Conservation (phyloP, 2,329 filamentous ascomycete species). For the Uncinocarpus reesii region DNA sequence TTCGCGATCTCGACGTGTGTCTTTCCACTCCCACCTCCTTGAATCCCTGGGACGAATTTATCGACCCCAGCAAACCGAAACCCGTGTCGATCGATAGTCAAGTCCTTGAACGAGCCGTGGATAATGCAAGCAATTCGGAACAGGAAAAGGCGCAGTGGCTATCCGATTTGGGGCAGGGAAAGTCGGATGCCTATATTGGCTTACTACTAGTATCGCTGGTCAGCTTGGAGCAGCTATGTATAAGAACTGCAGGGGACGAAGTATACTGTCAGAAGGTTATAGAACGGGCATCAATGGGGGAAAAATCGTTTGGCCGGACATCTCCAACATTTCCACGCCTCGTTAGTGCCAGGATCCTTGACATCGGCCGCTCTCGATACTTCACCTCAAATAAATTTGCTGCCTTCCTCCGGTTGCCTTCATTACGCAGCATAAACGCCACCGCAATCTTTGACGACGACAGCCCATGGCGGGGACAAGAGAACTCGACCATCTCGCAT, state of each 20-base stretch:
- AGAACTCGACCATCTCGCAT: not conserved
- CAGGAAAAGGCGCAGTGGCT: constrained; percentile 5
- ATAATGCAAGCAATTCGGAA: constrained; percentile 1
- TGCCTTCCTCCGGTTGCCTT: constrained; percentile 9
- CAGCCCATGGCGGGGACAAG: not conserved
- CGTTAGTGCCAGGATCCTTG: not conserved
- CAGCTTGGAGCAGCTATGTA: not conserved
- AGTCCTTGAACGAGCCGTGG: not conserved
- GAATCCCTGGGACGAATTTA: not conserved
- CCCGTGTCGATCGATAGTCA: not conserved
- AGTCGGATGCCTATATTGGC: constrained; percentile 8
- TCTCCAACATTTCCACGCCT: not conserved
- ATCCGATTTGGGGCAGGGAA: not conserved
- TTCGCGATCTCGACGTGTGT: constrained; percentile 1
- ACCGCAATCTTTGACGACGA: constrained; percentile 1
- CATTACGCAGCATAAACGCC: not conserved
- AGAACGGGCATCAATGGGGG: not conserved
- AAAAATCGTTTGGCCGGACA: not conserved
- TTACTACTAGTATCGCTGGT: constrained; percentile 1
- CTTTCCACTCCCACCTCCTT: not conserved
- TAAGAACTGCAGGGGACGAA: not conserved
- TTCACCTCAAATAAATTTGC: not conserved
- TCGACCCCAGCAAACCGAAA: not conserved
- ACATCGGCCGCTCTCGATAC: not conserved
- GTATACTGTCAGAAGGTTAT: not conserved